phyloP scores from a whole-genome alignment of 1,284 basidiomycete species.

The Meira miltonrushii region DNA sequence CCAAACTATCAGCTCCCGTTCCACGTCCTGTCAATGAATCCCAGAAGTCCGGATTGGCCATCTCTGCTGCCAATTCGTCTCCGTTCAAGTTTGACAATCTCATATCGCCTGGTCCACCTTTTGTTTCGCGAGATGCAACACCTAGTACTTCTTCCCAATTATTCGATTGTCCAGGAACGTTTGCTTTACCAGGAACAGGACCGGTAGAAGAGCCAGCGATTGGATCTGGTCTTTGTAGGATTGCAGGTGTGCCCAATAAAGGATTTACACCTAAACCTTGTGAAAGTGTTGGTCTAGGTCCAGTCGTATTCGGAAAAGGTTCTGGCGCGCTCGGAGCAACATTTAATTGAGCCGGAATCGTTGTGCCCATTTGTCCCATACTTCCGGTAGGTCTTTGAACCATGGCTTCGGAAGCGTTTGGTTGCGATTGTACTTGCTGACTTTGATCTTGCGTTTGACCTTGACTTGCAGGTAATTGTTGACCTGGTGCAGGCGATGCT shows the following conservation, averaged over 20 bases:
- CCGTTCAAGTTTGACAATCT: neutral
- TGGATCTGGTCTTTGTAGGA: conserved; percentile 41
- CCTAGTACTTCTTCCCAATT: conserved; percentile 17
- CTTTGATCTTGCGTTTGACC: neutral
- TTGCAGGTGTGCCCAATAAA: conserved; percentile 43
- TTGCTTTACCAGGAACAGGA: neutral
- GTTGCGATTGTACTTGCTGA: neutral
- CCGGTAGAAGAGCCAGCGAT: conserved; percentile 4
- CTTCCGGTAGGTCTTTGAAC: conserved; percentile 5
- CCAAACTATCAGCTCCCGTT: conserved; percentile 10
- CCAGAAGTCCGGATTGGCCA: conserved; percentile 12
- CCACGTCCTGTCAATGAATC: conserved; percentile 11
- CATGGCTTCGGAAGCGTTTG: conserved; percentile 2
- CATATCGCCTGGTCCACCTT: neutral
- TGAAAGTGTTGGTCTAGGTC: conserved; percentile 38
- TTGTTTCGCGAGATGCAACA: neutral
- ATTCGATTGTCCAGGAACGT: conserved; percentile 7
- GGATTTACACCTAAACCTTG: conserved; percentile 44
- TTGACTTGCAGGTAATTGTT: conserved; percentile 3
- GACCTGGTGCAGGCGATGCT: conserved; percentile 12
- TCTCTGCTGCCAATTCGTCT: neutral
- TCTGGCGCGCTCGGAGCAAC: conserved; percentile 28
- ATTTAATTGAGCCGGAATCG: conserved; percentile 29
- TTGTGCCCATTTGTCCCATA: neutral
- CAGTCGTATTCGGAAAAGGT: conserved; percentile 36